phyloP scores from a whole-genome alignment of 2,329 filamentous ascomycete species.

The Ophiocordyceps robertsii region DNA sequence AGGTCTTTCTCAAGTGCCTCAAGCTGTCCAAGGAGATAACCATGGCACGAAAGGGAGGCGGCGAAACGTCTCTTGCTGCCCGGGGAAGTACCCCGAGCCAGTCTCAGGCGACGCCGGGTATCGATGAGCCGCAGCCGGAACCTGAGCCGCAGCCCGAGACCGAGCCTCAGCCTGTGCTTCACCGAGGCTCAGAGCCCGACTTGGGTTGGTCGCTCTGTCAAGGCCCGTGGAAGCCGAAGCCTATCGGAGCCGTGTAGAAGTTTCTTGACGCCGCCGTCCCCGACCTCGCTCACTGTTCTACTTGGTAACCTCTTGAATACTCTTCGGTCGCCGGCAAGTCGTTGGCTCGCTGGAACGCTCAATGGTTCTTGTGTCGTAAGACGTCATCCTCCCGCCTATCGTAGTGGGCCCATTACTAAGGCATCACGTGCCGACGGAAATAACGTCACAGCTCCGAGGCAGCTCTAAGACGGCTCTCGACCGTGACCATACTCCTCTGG shows the following conservation, averaged over 20 bases:
- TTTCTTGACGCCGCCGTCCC: not conserved
- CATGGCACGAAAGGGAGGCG: constrained; percentile 7
- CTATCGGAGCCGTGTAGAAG: constrained; percentile 38
- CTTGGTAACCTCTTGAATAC: too few relatives aligned
- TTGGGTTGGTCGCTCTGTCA: constrained; percentile 34
- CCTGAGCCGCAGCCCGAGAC: too few relatives aligned
- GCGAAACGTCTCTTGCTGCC: not conserved
- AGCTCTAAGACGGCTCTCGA: not conserved
- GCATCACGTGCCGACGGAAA: not conserved
- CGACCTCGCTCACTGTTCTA: too few relatives aligned
- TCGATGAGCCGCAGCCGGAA: too few relatives aligned
- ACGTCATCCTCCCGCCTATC: too few relatives aligned
- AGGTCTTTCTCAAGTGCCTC: constrained; percentile 28
- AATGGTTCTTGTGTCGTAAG: too few relatives aligned
- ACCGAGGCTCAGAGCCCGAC: constrained; percentile 5
- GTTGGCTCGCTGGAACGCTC: too few relatives aligned
- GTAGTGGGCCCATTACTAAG: not conserved
- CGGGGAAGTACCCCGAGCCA: not conserved
- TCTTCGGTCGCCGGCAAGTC: too few relatives aligned
- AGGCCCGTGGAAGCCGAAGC: constrained; percentile 42
- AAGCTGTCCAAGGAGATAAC: constrained; percentile 29
- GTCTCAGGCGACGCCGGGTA: too few relatives aligned
- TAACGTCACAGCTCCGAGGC: not conserved
- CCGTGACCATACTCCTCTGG: not conserved
- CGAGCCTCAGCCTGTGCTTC: not conserved